phyloP scores from a whole-genome alignment of 2,329 filamentous ascomycete genomes.

The Xylaria sp. region DNA sequence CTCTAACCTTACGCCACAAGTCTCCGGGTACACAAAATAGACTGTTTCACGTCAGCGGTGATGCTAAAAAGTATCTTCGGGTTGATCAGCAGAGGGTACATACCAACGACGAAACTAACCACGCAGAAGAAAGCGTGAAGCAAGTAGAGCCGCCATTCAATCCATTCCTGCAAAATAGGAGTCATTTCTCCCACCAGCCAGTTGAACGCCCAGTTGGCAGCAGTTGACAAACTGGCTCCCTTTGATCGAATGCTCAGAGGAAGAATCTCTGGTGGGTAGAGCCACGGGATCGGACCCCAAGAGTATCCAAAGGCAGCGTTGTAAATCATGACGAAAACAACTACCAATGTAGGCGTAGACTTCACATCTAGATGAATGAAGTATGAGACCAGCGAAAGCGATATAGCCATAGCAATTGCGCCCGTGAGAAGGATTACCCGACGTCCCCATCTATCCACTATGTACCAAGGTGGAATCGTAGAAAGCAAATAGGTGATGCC shows the following conservation, averaged over 20 bases:
- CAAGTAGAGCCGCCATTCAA: constrained; percentile 93
- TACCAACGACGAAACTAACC: constrained; percentile 94
- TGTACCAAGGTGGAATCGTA: constrained; percentile 95
- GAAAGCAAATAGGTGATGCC: constrained; percentile 88
- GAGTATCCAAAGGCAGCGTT: constrained; percentile 95
- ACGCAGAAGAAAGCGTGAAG: constrained; percentile 98
- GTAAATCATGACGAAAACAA: constrained; percentile 97
- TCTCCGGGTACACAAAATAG: constrained; percentile 97
- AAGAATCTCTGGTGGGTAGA: constrained; percentile 98
- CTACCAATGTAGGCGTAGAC: constrained; percentile 84
- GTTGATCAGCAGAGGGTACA: constrained; percentile 54
- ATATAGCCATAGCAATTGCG: constrained; percentile 87
- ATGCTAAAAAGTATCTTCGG: neutral
- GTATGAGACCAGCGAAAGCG: constrained; percentile 90
- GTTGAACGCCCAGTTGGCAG: constrained; percentile 98
- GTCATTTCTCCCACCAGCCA: constrained; percentile 97
- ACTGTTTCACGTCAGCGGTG: constrained; percentile 65
- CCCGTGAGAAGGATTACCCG: constrained; percentile 90
- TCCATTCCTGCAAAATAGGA: constrained; percentile 89
- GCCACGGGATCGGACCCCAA: constrained; percentile 98
- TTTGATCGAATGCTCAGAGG: constrained; percentile 97
- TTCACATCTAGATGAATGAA: constrained; percentile 89
- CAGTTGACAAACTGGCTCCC: constrained; percentile 94
- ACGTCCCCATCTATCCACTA: constrained; percentile 92
- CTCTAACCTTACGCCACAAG: constrained; percentile 91